Evolutionary conservation across 352 stramenopile species (phyloP), one percentile per base, ranked within the genome.

Genomic region (Pythium phragmiticola): DNA sequence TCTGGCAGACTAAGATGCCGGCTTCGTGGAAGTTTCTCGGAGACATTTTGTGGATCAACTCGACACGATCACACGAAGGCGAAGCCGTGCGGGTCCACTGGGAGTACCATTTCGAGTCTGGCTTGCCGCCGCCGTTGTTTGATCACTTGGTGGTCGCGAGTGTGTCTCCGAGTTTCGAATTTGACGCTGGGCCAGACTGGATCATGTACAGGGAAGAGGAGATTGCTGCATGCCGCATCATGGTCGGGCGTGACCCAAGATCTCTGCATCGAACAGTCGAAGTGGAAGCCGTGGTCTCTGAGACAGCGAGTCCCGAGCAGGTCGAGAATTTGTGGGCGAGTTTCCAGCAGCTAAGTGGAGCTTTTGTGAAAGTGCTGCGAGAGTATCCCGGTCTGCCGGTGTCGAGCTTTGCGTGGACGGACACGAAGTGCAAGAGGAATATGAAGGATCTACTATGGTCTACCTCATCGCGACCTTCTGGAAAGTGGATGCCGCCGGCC

Each of bases 81-180:
- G 56, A 53, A 11, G 23, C 39, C 21, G 37, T 57, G 23, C 57
- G 57, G 33, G 57, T 64, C 4, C 57, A 57, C 23, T 65, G 58
- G 58, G 48, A 58, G 39, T 58, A 46, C 37, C 58, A 58, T 41
- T 65, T 57, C 41, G 50, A 49, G 37, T 52, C 13, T 53, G 51
- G 42, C 2, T n/a, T 65, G 5, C 58, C 58, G 8, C 16, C 30
- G 13, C 8, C 47, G 17, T 23, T 65, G 2, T 58, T 58, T 39
- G 58, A 65, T 33, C 58, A 65, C n/a, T 36, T 65, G 23, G 58
- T 65, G n/a, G 49, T 65, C 17, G 58, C 58, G 5, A 58, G 58
- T 19, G 45, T 58, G 23, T 58, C 47, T 9, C 48, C 48, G 1
- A 53, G 26, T 33, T 16, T 42, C 19, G 4, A n/a, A 4, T 53